phyloP scores from a whole-genome alignment of 495 filamentous ascomycete species.

The Aspergillus haitiensis region DNA sequence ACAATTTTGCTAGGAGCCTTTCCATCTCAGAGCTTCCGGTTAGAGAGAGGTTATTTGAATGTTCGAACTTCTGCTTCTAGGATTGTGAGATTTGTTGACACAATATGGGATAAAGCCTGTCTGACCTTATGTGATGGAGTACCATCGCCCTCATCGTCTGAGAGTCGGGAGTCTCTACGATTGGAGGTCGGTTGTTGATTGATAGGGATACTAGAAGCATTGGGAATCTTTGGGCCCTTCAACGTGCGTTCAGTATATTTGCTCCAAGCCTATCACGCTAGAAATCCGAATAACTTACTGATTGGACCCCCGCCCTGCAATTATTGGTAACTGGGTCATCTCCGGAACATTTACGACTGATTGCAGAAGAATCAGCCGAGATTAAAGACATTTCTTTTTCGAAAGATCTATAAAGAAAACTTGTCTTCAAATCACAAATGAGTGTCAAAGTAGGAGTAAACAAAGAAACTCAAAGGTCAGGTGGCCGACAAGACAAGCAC shows the following conservation, averaged over 20 bases:
- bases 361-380: conserved; percentile 26
- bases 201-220: conserved; percentile 31
- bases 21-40: conserved; percentile 38
- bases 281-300: conserved; percentile 28
- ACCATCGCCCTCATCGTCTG: conserved; percentile 24
- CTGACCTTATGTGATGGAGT: conserved; percentile 41
- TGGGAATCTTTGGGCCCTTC: conserved; percentile 33
- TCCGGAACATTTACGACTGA: conserved; percentile 29
- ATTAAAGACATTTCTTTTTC: conserved; percentile 33
- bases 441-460: conserved; percentile 5
- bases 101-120: background rate
- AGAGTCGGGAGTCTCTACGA: conserved; percentile 37
- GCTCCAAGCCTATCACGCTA: background rate
- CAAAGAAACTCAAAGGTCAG: conserved; percentile 16
- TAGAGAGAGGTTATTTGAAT: conserved; percentile 30
- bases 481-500: conserved; percentile 17
- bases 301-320: conserved; percentile 21
- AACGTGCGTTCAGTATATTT: conserved; percentile 1
- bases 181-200: conserved; percentile 42
- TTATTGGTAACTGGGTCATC: conserved; percentile 21
- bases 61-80: conserved; percentile 56
- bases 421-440: conserved; percentile 8
- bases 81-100: conserved; percentile 41
- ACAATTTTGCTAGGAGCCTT: conserved; percentile 39
- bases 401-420: conserved; percentile 1